phyloP scores from a whole-genome alignment of 257 asterid genomes.

The Thymus quinquecostatus region DNA sequence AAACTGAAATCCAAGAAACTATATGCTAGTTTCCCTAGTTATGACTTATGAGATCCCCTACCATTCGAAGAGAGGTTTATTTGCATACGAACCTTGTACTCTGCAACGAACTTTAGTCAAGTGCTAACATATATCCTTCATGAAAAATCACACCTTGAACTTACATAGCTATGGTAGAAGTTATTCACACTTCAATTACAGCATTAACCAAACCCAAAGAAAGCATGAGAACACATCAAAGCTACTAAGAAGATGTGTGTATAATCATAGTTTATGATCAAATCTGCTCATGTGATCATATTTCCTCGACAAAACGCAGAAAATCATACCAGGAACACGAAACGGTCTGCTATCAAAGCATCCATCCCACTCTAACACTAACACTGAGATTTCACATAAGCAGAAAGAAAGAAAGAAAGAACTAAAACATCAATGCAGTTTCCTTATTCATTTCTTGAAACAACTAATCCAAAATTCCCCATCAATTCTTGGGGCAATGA shows the following conservation, averaged over 20 bases:
- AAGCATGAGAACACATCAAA: not conserved
- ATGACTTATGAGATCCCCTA: not conserved
- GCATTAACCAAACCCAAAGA: too few species aligned
- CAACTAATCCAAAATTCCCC: conserved; percentile 1
- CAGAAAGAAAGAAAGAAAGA: not conserved
- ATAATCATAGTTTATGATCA: not conserved
- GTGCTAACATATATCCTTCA: not conserved
- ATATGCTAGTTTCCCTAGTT: not conserved
- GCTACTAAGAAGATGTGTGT: not conserved
- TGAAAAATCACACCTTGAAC: not conserved
- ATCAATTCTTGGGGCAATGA: not conserved
- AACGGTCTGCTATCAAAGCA: not conserved
- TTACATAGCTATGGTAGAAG: not conserved
- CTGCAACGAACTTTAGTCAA: not conserved
- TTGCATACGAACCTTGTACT: not conserved
- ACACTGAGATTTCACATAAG: too few species aligned
- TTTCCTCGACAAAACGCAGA: not conserved
- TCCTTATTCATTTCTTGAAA: not conserved
- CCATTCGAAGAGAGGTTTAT: not conserved
- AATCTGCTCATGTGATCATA: not conserved
- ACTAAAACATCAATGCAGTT: not conserved
- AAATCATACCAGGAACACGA: not conserved
- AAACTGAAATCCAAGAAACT: too few species aligned
- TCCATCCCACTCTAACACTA: not conserved
- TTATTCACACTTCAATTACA: too few species aligned